A percentile compares a stretch with the other conserved stretches of the same genome.
Evolutionary conservation across 2,329 filamentous ascomycete genomes (phyloP).

Genomic region (Sporothrix dimorphospora): DNA sequence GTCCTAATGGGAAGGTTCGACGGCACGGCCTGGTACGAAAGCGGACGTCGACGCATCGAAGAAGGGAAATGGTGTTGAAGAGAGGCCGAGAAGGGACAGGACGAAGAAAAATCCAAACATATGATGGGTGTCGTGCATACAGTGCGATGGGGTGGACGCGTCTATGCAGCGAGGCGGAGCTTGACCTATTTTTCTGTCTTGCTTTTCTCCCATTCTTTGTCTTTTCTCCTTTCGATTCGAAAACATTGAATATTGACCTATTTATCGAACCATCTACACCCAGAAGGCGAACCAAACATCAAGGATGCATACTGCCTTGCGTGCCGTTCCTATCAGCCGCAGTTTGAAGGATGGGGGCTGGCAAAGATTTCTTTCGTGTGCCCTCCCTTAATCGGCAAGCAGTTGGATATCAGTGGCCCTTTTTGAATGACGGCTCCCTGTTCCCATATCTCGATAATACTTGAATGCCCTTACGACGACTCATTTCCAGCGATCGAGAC

Average conservation of each 20-base stretch:
- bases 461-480: conserved; percentile 2
- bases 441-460: background rate
- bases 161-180: conserved; percentile 13
- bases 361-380: background rate
- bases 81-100: background rate
- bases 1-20: conserved; percentile 3
- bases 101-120: background rate
- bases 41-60: background rate
- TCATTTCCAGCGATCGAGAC: background rate
- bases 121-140: background rate
- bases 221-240: background rate
- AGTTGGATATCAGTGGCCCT: background rate
- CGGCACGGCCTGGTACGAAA: background rate
- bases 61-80: background rate
- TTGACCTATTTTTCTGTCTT: background rate
- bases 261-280: background rate
- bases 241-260: background rate
- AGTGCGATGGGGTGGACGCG: background rate
- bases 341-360: background rate
- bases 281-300: background rate
- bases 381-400: background rate
- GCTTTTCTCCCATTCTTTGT: background rate
- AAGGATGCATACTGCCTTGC: background rate
- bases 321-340: background rate
- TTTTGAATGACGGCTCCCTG: background rate